Percentiles rank a stretch among this genome's conserved stretches.
phyloP scores from a whole-genome alignment of 2,329 filamentous ascomycete genomes.

The Kalmusia sp. region DNA sequence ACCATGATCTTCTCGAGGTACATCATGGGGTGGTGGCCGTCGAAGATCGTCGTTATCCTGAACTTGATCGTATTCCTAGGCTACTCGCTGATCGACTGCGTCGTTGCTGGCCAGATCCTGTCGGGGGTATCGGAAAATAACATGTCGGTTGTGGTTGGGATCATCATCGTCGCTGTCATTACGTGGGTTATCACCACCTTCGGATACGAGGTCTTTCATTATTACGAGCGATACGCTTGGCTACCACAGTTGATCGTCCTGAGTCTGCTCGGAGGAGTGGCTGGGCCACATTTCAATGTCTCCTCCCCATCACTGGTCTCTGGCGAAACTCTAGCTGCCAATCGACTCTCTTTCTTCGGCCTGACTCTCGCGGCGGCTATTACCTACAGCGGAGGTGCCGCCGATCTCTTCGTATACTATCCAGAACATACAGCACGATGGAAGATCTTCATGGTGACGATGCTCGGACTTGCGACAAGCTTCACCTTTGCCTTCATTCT shows the following conservation, averaged over 20 bases:
- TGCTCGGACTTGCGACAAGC: slow-evolving; percentile 63
- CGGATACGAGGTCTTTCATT: slow-evolving; percentile 71
- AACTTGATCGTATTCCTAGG: slow-evolving; percentile 69
- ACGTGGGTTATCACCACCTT: slow-evolving; percentile 71
- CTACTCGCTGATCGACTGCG: slow-evolving; percentile 68
- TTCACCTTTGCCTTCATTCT: slow-evolving; percentile 68
- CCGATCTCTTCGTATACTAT: slow-evolving; percentile 74
- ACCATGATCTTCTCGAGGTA: slow-evolving; percentile 66
- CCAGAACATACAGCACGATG: slow-evolving; percentile 59
- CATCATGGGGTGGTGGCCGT: slow-evolving; percentile 71
- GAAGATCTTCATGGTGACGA: slow-evolving; percentile 64
- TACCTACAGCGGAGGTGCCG: slow-evolving; percentile 68
- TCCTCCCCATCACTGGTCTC: slow-evolving; percentile 59
- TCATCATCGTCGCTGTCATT: slow-evolving; percentile 69
- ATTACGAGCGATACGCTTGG: slow-evolving; percentile 73
- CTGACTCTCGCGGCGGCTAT: slow-evolving; percentile 70
- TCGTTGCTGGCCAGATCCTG: slow-evolving; percentile 72
- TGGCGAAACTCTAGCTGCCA: slow-evolving; percentile 60
- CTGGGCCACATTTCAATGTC: slow-evolving; percentile 66
- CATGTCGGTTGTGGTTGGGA: slow-evolving; percentile 70
- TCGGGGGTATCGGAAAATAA: slow-evolving; percentile 67
- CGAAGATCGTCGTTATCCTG: slow-evolving; percentile 67
- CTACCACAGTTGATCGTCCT: slow-evolving; percentile 68
- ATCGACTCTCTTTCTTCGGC: slow-evolving; percentile 72
- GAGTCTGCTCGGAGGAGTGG: slow-evolving; percentile 67